Evolutionary conservation across 805 yeast genomes (phyloP).

Genomic region (Ogataea salicorniae): DNA sequence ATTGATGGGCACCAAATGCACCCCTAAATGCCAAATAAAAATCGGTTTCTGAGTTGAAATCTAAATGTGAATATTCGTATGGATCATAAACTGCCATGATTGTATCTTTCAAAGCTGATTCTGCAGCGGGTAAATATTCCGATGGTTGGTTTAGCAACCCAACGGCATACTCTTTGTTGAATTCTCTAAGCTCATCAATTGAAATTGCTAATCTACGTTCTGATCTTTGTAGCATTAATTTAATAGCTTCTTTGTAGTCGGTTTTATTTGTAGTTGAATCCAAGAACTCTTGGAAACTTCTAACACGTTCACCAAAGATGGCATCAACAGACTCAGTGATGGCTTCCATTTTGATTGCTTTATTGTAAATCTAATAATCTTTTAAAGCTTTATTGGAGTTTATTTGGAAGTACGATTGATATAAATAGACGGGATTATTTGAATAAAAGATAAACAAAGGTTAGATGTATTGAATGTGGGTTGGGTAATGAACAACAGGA

Average conservation of each 20-base stretch:
- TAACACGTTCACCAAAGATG: constrained; percentile 72
- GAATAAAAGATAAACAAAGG: too few species aligned
- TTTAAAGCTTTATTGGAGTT: neutral
- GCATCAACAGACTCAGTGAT: constrained; percentile 28
- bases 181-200: constrained; percentile 83
- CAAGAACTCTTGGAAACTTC: constrained; percentile 84
- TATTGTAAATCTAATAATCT: too few species aligned
- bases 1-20: constrained; percentile 81
- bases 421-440: too few species aligned
- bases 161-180: constrained; percentile 66
- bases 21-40: constrained; percentile 82
- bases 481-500: too few species aligned
- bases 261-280: constrained; percentile 48
- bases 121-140: constrained; percentile 84
- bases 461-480: too few species aligned
- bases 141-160: constrained; percentile 76
- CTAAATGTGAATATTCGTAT: constrained; percentile 44
- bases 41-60: constrained; percentile 54
- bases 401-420: too few species aligned
- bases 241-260: constrained; percentile 64
- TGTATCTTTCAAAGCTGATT: constrained; percentile 76
- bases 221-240: constrained; percentile 65
- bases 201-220: constrained; percentile 65
- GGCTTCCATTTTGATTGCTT: constrained; percentile 19
- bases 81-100: constrained; percentile 70